Evolutionary conservation across 2,329 filamentous ascomycete species (phyloP).

Genomic region (Escovopsis sp.): DNA sequence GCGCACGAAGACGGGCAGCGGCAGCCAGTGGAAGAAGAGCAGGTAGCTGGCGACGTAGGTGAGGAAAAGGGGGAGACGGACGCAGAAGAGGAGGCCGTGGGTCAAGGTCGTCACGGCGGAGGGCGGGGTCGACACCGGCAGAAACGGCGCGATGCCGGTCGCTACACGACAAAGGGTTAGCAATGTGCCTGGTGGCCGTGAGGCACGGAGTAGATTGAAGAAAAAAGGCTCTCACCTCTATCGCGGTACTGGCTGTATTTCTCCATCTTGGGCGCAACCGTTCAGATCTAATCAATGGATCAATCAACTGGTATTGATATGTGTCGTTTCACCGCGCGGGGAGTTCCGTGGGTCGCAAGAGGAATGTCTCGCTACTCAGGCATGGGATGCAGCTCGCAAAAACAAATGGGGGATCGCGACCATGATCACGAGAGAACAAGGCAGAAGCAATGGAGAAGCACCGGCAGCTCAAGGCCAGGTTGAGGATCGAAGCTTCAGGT

Average conservation of each 20-base stretch:
- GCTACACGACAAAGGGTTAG: slow-evolving; percentile 34
- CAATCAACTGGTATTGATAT: too few relatives aligned
- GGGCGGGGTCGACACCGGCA: slow-evolving; percentile 58
- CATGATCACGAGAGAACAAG: neutral
- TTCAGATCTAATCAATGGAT: neutral
- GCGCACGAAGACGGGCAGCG: slow-evolving; percentile 45
- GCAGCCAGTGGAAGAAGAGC: slow-evolving; percentile 67
- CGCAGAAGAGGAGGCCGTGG: slow-evolving; percentile 58
- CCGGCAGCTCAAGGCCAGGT: neutral
- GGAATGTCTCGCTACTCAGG: slow-evolving; percentile 4
- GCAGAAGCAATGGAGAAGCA: neutral
- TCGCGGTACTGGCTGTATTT: slow-evolving; percentile 91
- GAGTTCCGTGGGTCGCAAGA: neutral
- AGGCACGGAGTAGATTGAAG: neutral
- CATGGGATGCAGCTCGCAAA: slow-evolving; percentile 1
- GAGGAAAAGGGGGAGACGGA: slow-evolving; percentile 68
- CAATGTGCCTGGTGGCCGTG: neutral
- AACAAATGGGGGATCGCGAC: neutral
- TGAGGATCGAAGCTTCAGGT: slow-evolving; percentile 1
- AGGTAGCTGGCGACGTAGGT: slow-evolving; percentile 59
- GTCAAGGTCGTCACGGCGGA: slow-evolving; percentile 48
- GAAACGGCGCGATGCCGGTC: slow-evolving; percentile 90
- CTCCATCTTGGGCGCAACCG: slow-evolving; percentile 49
- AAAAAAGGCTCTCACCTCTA: slow-evolving; percentile 46
- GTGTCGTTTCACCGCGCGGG: neutral